Evolutionary conservation across 177 flowering plant species (phyloP).

Genomic region (Vitis hybrid): DNA sequence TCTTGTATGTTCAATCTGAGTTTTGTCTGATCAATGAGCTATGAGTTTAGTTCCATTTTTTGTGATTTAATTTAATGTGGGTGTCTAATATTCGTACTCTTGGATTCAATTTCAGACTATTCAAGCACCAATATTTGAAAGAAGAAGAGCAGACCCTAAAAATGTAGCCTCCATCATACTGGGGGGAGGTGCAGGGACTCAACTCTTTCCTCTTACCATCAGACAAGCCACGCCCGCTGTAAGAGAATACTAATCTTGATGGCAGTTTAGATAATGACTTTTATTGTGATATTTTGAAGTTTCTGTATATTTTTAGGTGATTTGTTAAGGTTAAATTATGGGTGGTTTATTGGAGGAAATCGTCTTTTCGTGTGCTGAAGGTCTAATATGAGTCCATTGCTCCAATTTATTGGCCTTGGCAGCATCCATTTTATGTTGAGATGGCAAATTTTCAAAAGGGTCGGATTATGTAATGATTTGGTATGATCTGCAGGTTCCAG

Average conservation of each 20-base stretch:
- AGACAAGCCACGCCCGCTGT: conserved; percentile 89
- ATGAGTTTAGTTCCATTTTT: neutral
- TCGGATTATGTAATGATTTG: neutral
- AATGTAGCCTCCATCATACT: conserved; percentile 77
- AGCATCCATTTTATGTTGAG: neutral
- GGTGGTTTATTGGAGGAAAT: neutral
- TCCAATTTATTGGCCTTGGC: neutral
- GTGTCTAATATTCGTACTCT: neutral
- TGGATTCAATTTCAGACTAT: conserved; percentile 36
- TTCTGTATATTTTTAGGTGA: neutral
- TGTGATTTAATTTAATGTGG: neutral
- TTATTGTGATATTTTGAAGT: neutral
- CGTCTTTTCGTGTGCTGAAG: too few relatives aligned
- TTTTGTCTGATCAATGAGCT: neutral
- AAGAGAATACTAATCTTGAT: conserved; percentile 21
- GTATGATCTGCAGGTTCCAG: conserved; percentile 65
- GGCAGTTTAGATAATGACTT: neutral
- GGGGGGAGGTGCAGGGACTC: conserved; percentile 86
- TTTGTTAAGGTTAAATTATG: neutral
- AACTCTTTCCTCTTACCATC: conserved; percentile 79
- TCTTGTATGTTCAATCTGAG: neutral
- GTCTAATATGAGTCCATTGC: neutral
- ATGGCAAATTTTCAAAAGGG: neutral
- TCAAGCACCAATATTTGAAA: conserved; percentile 37
- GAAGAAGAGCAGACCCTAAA: conserved; percentile 61